A percentile compares a stretch with the other conserved stretches of the same genome.
Evolutionary conservation across 1,139 yeast genomes (phyloP).

Genomic region (Yamadazyma sp.): DNA sequence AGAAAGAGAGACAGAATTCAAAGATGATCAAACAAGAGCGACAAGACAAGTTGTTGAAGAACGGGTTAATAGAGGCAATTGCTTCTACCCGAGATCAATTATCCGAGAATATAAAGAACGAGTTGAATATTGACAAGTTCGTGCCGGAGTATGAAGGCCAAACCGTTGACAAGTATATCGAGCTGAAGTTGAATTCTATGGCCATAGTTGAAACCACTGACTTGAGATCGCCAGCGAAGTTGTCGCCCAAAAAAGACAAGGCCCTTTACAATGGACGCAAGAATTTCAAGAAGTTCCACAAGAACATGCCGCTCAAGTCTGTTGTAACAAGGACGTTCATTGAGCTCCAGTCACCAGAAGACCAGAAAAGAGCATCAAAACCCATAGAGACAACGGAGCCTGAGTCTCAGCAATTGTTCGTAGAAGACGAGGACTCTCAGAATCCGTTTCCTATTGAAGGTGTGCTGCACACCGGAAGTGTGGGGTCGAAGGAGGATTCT

Average conservation of each 20-base stretch:
- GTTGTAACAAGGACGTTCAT: constrained; percentile 27
- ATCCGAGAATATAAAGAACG: constrained; percentile 23
- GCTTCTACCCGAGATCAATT: constrained; percentile 31
- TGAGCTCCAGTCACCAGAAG: constrained; percentile 17
- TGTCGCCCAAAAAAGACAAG: constrained; percentile 4
- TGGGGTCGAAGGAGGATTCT: neutral
- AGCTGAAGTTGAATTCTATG: constrained; percentile 21
- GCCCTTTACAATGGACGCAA: constrained; percentile 24
- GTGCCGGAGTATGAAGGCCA: constrained; percentile 3
- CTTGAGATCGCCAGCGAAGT: constrained; percentile 17
- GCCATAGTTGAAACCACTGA: constrained; percentile 40
- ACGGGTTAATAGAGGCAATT: constrained; percentile 34
- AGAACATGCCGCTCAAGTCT: constrained; percentile 23
- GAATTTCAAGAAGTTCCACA: constrained; percentile 40
- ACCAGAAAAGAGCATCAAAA: neutral
- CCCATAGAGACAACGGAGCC: neutral
- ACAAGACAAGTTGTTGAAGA: neutral
- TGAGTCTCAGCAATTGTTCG: constrained; percentile 3
- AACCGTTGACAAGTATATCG: constrained; percentile 8
- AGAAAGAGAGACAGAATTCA: neutral
- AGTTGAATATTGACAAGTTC: constrained; percentile 26
- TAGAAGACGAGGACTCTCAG: neutral
- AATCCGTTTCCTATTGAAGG: neutral
- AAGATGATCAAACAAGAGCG: neutral
- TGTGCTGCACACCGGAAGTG: neutral